These are phyloP conservation scores for Talaromyces verruculosus DNA, from an alignment of 2,329 filamentous ascomycete species.

Conservation along the genomic window DNA sequence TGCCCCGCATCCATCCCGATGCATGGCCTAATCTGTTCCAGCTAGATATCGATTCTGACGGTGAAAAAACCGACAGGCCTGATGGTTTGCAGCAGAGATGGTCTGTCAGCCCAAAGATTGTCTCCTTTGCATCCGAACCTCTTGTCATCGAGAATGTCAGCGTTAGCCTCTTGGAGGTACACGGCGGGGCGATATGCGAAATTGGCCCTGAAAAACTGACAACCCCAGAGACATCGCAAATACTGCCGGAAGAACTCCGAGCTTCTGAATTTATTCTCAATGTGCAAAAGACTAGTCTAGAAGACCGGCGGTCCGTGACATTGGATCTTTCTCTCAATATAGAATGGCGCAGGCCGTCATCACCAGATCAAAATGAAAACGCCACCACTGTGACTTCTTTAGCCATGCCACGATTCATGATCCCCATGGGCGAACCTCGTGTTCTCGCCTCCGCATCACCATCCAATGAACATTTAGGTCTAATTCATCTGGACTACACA, in stretches of 20 bases:
- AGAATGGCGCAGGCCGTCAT: slow-evolving; percentile 66
- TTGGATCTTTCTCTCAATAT: slow-evolving; percentile 75
- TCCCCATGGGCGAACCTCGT: slow-evolving; percentile 81
- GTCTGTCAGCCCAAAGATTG: slow-evolving; percentile 69
- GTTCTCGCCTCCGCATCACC: slow-evolving; percentile 61
- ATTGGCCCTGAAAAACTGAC: slow-evolving; percentile 37
- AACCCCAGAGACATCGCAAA: slow-evolving; percentile 37
- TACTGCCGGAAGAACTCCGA: slow-evolving; percentile 67
- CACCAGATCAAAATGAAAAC: slow-evolving; percentile 30
- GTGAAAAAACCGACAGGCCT: slow-evolving; percentile 34
- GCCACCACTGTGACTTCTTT: slow-evolving; percentile 65
- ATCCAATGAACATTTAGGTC: slow-evolving; percentile 35
- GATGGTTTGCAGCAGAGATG: slow-evolving; percentile 76
- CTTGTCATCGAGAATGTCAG: slow-evolving; percentile 64
- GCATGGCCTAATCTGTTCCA: slow-evolving; percentile 88
- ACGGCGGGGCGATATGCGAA: slow-evolving; percentile 63
- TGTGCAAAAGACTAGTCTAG: slow-evolving; percentile 73
- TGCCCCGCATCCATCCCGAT: slow-evolving; percentile 72
- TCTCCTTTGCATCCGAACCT: slow-evolving; percentile 71
- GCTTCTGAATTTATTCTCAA: slow-evolving; percentile 72
- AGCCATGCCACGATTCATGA: slow-evolving; percentile 73
- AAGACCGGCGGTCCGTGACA: slow-evolving; percentile 74
- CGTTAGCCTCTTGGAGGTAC: slow-evolving; percentile 61
- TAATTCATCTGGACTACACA: slow-evolving; percentile 60
- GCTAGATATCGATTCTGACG: slow-evolving; percentile 47